Evolutionary conservation across 345 rosid species (phyloP).

Genomic region (Tarenaya hassleriana): DNA sequence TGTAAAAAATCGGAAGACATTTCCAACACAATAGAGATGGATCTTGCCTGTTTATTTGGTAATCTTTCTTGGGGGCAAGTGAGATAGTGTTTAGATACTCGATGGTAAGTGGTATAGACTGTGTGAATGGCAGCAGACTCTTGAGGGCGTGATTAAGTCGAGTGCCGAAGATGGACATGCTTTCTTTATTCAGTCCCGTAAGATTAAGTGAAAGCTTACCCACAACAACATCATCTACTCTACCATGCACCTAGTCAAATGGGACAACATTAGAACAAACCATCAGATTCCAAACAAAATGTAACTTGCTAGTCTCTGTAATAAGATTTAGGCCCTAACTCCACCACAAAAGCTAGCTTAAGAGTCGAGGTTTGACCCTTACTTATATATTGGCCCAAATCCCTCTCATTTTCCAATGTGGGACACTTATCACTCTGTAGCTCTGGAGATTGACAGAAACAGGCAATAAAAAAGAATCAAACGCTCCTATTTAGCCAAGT

Average conservation of each 20-base stretch:
- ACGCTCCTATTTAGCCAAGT: not conserved
- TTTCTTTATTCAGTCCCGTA: conserved; percentile 57
- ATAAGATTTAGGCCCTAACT: no score
- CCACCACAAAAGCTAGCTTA: no score
- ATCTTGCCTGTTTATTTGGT: conserved; percentile 53
- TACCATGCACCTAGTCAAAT: conserved; percentile 57
- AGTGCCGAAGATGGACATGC: conserved; percentile 51
- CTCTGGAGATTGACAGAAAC: no score
- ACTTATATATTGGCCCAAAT: no score
- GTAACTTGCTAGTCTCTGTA: not conserved
- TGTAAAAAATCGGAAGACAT: not conserved
- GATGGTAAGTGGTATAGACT: conserved; percentile 51
- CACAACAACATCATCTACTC: conserved; percentile 68
- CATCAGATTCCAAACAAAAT: no score
- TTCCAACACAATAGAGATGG: conserved; percentile 2
- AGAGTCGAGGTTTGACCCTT: no score
- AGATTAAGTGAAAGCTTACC: conserved; percentile 87
- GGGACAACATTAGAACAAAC: conserved; percentile 2
- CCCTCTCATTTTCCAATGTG: no score
- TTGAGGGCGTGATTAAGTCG: conserved; percentile 39
- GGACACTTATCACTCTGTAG: no score
- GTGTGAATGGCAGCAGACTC: conserved; percentile 68
- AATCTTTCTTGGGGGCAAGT: conserved; percentile 82
- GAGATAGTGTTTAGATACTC: conserved; percentile 60
- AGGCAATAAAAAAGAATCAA: conserved; percentile 5